These are phyloP conservation scores for Candida sithepensis DNA, from an alignment of 805 yeast species.

Conservation along the genomic window DNA sequence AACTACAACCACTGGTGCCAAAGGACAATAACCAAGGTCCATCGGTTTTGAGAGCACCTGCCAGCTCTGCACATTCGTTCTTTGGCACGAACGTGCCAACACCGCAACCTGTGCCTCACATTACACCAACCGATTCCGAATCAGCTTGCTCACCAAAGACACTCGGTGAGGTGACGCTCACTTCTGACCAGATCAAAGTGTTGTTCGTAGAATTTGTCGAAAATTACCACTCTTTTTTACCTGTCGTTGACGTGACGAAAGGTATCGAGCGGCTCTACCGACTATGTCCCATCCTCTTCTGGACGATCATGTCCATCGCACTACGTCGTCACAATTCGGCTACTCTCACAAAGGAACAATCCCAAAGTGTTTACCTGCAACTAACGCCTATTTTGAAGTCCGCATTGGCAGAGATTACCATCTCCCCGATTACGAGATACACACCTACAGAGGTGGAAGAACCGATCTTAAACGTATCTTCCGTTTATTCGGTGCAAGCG, in stretches of 20 bases:
- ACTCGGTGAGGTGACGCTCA: slow-evolving; percentile 63
- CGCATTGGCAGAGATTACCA: slow-evolving; percentile 80
- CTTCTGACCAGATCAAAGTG: slow-evolving; percentile 55
- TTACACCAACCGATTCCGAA: slow-evolving; percentile 24
- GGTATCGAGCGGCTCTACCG: slow-evolving; percentile 82
- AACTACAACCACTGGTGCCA: not conserved
- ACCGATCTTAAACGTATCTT: slow-evolving; percentile 81
- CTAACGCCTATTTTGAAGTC: slow-evolving; percentile 71
- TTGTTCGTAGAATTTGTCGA: slow-evolving; percentile 67
- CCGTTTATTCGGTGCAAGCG: slow-evolving; percentile 93
- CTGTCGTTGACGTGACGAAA: slow-evolving; percentile 75
- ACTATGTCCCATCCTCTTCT: slow-evolving; percentile 83
- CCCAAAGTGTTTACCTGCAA: slow-evolving; percentile 46
- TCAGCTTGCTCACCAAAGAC: slow-evolving; percentile 62
- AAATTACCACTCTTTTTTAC: slow-evolving; percentile 81
- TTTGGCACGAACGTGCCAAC: slow-evolving; percentile 14
- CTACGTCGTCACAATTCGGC: slow-evolving; percentile 55
- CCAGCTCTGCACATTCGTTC: slow-evolving; percentile 11
- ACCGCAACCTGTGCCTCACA: slow-evolving; percentile 19
- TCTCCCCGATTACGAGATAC: slow-evolving; percentile 84
- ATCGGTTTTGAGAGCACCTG: slow-evolving; percentile 16
- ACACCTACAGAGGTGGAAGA: slow-evolving; percentile 75
- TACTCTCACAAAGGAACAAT: slow-evolving; percentile 19
- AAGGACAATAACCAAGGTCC: slow-evolving; percentile 12
- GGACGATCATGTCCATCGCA: slow-evolving; percentile 89